Evolutionary conservation across 2,329 filamentous ascomycete species (phyloP).

Genomic region (Penicillium sumatraense): DNA sequence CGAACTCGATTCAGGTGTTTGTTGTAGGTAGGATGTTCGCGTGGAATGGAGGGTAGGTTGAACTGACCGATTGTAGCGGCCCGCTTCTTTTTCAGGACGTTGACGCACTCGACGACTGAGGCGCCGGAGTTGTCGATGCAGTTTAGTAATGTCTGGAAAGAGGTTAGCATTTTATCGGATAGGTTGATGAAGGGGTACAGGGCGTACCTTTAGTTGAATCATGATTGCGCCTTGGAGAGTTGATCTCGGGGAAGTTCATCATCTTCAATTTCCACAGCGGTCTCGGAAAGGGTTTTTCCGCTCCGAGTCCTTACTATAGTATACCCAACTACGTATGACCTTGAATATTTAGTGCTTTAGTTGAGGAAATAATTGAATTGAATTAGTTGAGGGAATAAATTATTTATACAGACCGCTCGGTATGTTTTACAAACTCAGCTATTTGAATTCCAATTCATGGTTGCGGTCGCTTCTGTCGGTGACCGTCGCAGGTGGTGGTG

Average conservation of each 20-base stretch:
- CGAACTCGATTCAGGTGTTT: no score
- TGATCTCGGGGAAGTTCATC: conserved; percentile 7
- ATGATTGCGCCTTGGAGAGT: conserved; percentile 61
- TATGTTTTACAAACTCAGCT: no score
- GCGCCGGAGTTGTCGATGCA: conserved; percentile 99
- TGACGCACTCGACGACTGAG: conserved; percentile 93
- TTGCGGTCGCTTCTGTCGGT: no score
- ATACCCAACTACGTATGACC: neutral
- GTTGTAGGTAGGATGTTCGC: neutral
- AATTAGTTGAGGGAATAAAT: no score
- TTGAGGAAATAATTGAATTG: no score
- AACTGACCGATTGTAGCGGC: conserved; percentile 79
- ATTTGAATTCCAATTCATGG: no score
- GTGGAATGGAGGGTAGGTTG: neutral
- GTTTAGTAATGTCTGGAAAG: conserved; percentile 85
- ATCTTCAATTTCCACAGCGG: conserved; percentile 28
- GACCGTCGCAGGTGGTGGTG: no score
- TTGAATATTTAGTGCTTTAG: no score
- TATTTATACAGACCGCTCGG: no score
- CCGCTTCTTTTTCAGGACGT: conserved; percentile 88
- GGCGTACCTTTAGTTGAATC: conserved; percentile 81
- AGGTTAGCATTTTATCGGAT: no score
- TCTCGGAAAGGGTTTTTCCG: conserved; percentile 27
- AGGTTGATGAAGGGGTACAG: neutral
- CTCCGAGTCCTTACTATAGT: neutral